Evolutionary conservation across 129 eudicot species (phyloP).

Genomic region (Rutidosis leptorrhynchoides): DNA sequence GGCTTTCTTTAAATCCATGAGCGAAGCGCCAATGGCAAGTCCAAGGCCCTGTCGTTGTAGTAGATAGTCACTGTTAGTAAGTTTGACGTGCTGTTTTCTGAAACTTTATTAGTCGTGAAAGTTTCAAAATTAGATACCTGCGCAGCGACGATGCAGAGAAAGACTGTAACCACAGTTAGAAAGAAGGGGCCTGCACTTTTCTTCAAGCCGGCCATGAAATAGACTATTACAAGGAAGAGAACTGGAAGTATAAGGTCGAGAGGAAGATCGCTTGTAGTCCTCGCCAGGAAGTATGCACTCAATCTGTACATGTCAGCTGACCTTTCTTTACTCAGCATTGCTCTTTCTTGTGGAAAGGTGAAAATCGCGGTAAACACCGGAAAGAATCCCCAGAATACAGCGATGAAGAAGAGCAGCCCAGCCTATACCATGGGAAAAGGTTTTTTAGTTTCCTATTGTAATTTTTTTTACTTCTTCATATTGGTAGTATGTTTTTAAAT

Average conservation of each 20-base stretch:
- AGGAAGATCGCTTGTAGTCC: slow-evolving; percentile 88
- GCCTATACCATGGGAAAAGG: too few species aligned
- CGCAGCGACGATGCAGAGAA: slow-evolving; percentile 86
- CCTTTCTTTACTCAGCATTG: slow-evolving; percentile 83
- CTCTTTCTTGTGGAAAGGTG: slow-evolving; percentile 95
- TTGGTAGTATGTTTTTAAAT: too few species aligned
- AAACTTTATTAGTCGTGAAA: too few species aligned
- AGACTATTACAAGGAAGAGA: slow-evolving; percentile 65
- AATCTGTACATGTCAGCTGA: slow-evolving; percentile 87
- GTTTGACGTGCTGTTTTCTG: too few species aligned
- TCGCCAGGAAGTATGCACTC: slow-evolving; percentile 86
- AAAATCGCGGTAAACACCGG: slow-evolving; percentile 95
- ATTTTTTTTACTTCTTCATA: too few species aligned
- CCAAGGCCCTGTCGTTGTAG: slow-evolving; percentile 89
- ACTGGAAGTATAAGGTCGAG: slow-evolving; percentile 77
- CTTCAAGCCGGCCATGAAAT: slow-evolving; percentile 84
- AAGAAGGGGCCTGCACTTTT: slow-evolving; percentile 51
- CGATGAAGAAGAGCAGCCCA: slow-evolving; percentile 77
- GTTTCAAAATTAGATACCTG: slow-evolving; percentile 51
- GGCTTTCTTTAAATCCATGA: slow-evolving; percentile 76
- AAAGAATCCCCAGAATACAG: slow-evolving; percentile 92
- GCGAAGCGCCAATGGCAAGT: slow-evolving; percentile 77
- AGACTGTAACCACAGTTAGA: slow-evolving; percentile 66
- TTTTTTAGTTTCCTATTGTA: too few species aligned
- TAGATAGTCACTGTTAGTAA: too few species aligned